Evolutionary conservation across 140 eudicot species (phyloP).

Genomic region (Anethum foeniculum): DNA sequence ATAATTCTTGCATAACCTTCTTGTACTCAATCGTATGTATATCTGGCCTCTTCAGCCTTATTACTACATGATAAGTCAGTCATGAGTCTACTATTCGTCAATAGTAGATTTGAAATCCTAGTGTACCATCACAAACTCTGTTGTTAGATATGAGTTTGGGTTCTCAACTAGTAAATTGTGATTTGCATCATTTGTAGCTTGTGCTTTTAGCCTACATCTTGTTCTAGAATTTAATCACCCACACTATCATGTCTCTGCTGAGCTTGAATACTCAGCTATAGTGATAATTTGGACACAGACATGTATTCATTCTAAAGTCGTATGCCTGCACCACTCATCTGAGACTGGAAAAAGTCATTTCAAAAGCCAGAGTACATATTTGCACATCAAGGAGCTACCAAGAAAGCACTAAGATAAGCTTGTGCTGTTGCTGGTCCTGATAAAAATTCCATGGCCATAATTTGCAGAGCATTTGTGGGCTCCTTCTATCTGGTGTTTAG

Average conservation of each 20-base stretch:
- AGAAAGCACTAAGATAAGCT: background rate
- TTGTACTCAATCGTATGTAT: too few species aligned
- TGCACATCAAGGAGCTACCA: background rate
- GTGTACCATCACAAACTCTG: too few species aligned
- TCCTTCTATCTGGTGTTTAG: background rate
- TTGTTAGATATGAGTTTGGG: too few species aligned
- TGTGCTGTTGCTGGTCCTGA: background rate
- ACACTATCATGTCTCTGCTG: background rate
- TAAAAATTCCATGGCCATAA: background rate
- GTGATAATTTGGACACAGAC: background rate
- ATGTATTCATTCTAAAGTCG: background rate
- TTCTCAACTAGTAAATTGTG: too few species aligned
- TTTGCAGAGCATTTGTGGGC: background rate
- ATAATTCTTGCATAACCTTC: too few species aligned
- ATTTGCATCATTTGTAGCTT: too few species aligned
- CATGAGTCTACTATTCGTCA: too few species aligned
- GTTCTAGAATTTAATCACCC: too few species aligned
- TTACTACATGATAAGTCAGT: too few species aligned
- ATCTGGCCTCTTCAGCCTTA: too few species aligned
- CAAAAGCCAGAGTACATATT: background rate
- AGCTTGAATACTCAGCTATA: background rate
- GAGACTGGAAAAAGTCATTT: background rate
- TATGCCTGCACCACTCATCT: background rate
- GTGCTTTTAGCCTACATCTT: too few species aligned
- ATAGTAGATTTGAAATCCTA: too few species aligned